These are phyloP conservation scores for Trypanosomatidae sp. DNA, from an alignment of 208 protist species.

Conservation along the genomic window DNA sequence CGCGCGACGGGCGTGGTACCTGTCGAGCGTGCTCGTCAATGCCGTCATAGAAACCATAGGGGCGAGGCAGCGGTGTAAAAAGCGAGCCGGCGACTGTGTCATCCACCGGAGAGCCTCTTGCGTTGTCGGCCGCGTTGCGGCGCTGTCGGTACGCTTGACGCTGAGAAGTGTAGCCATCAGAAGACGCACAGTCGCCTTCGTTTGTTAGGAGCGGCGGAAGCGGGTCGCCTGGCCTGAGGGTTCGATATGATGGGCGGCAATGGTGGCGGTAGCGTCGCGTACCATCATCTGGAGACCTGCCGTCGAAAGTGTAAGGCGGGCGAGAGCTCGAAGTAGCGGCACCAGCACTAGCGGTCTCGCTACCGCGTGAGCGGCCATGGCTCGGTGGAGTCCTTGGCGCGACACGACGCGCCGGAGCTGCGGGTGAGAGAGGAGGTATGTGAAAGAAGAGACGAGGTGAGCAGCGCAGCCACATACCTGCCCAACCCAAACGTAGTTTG, in stretches of 20 bases:
- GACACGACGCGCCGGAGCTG: conserved; percentile 9
- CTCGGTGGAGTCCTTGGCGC: background rate
- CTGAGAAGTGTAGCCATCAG: conserved; percentile 26
- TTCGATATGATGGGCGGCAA: conserved; percentile 6
- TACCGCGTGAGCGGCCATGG: background rate
- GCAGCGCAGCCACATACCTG: conserved; percentile 5
- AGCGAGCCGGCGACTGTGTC: conserved; percentile 37
- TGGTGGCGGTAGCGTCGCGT: background rate
- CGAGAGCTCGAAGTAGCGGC: background rate
- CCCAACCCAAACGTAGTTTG: background rate
- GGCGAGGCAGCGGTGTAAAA: conserved; percentile 62
- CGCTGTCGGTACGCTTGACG: conserved; percentile 22
- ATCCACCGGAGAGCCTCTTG: background rate
- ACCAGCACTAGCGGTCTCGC: background rate
- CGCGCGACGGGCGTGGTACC: conserved; percentile 23
- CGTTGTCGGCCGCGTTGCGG: background rate
- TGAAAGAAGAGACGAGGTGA: conserved; percentile 13
- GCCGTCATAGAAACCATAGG: conserved; percentile 69
- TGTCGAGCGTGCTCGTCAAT: conserved; percentile 67
- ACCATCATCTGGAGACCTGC: background rate
- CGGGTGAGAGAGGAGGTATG: conserved; percentile 9
- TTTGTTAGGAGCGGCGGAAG: conserved; percentile 5
- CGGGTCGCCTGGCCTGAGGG: conserved; percentile 14
- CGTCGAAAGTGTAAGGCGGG: background rate
- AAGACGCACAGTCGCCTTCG: background rate